These are phyloP conservation scores for Epithemia pelagica DNA, from an alignment of 108 stramenopile genomes.

Conservation along the genomic window DNA sequence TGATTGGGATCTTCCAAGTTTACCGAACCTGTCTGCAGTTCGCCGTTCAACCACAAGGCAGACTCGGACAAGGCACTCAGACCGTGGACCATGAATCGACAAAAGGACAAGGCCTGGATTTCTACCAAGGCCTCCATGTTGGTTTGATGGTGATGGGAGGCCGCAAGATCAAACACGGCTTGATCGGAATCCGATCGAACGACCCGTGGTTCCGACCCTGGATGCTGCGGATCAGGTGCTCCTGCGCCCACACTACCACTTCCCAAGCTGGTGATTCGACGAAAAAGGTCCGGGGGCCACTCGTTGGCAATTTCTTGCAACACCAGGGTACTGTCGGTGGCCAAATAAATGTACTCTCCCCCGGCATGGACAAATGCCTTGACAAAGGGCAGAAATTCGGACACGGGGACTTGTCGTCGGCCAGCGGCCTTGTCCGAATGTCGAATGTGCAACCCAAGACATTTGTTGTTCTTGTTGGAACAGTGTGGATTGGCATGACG, in stretches of 20 bases:
- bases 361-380: constrained; percentile 35
- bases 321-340: constrained; percentile 46
- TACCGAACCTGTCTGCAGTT: constrained; percentile 30
- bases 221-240: no score
- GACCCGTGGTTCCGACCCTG: constrained; percentile 5
- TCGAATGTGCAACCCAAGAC: constrained; percentile 45
- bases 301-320: constrained; percentile 25
- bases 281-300: constrained; percentile 33
- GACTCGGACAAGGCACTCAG: constrained; percentile 44
- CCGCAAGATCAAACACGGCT: constrained; percentile 42
- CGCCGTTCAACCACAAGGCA: constrained; percentile 42
- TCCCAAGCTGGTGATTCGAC: constrained; percentile 29
- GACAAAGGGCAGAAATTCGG: constrained; percentile 39
- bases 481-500: constrained; percentile 30
- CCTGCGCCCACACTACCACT: not conserved
- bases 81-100: constrained; percentile 50
- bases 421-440: constrained; percentile 66
- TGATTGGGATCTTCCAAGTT: constrained; percentile 44
- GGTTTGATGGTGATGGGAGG: constrained; percentile 34
- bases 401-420: constrained; percentile 26
- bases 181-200: constrained; percentile 27
- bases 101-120: constrained; percentile 38
- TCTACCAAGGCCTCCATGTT: constrained; percentile 45
- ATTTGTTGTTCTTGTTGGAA: constrained; percentile 20
- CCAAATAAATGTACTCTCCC: constrained; percentile 39